phyloP scores from a whole-genome alignment of 495 filamentous ascomycete genomes.

The Cladorrhinum samala region DNA sequence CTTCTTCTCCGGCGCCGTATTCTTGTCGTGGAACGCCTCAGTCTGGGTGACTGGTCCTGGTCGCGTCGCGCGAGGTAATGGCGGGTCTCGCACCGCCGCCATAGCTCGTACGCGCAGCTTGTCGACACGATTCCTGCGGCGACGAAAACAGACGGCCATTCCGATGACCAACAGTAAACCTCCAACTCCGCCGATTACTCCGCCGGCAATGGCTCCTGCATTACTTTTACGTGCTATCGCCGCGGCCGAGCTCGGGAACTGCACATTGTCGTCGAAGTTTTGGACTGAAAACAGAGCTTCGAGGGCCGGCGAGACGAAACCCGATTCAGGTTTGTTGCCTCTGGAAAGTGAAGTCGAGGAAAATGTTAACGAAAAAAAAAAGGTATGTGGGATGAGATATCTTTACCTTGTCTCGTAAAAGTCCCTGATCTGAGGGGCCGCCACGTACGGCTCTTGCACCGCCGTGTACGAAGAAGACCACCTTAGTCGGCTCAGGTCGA shows the following conservation, averaged over 20 bases:
- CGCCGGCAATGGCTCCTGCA: slow-evolving; percentile 12
- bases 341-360: too few relatives aligned
- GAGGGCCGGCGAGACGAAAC: slow-evolving; percentile 7
- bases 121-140: slow-evolving; percentile 1
- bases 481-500: slow-evolving; percentile 13
- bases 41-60: too few relatives aligned
- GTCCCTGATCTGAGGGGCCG: slow-evolving; percentile 4
- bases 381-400: too few relatives aligned
- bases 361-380: too few relatives aligned
- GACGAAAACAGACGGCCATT: not conserved
- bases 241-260: not conserved
- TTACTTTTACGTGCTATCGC: not conserved
- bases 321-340: slow-evolving; percentile 3
- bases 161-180: not conserved
- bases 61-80: too few relatives aligned
- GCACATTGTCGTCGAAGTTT: not conserved
- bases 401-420: not conserved
- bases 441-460: slow-evolving; percentile 3
- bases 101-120: too few relatives aligned
- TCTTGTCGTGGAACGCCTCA: too few relatives aligned
- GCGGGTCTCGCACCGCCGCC: too few relatives aligned
- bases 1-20: too few relatives aligned
- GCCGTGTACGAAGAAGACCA: slow-evolving; percentile 9
- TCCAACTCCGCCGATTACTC: slow-evolving; percentile 14
- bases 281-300: slow-evolving; percentile 6